These are phyloP conservation scores for Trichoderma cornu-damae DNA, from an alignment of 2,329 filamentous ascomycete species.

Conservation along the genomic window DNA sequence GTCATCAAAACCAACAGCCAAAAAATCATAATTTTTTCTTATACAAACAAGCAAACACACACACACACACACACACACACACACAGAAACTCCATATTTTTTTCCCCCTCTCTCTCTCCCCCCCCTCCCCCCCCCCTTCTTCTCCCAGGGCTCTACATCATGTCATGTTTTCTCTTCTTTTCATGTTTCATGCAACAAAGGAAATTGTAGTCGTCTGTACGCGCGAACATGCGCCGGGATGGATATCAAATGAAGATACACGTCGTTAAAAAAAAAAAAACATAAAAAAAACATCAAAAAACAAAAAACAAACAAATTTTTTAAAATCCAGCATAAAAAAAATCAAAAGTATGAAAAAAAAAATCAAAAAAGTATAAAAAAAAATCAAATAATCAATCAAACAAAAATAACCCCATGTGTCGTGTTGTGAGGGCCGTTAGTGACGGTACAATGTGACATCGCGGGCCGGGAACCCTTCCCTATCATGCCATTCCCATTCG, in stretches of 20 bases:
- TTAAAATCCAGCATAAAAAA: background rate
- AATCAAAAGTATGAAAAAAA: background rate
- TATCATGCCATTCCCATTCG: constrained; percentile 34
- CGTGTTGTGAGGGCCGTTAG: background rate
- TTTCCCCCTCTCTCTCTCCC: too few relatives aligned
- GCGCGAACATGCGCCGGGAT: constrained; percentile 7
- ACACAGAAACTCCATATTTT: background rate
- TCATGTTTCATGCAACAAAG: background rate
- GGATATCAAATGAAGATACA: constrained; percentile 1
- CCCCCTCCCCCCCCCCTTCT: too few relatives aligned
- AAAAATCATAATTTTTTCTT: constrained; percentile 9
- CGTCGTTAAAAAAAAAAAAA: background rate
- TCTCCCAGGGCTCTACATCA: constrained; percentile 5
- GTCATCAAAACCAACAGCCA: too few relatives aligned
- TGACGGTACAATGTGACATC: background rate
- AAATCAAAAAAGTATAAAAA: background rate
- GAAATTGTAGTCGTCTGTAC: background rate
- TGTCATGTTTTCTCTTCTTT: constrained; percentile 12
- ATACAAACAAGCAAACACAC: background rate
- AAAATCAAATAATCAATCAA: background rate
- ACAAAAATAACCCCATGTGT: too few relatives aligned
- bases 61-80: background rate
- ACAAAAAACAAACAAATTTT: too few relatives aligned
- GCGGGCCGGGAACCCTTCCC: constrained; percentile 30
- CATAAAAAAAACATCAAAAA: background rate